These are phyloP conservation scores for Saccharomycodes ludwigii DNA, from an alignment of 805 yeast species.

Conservation along the genomic window DNA sequence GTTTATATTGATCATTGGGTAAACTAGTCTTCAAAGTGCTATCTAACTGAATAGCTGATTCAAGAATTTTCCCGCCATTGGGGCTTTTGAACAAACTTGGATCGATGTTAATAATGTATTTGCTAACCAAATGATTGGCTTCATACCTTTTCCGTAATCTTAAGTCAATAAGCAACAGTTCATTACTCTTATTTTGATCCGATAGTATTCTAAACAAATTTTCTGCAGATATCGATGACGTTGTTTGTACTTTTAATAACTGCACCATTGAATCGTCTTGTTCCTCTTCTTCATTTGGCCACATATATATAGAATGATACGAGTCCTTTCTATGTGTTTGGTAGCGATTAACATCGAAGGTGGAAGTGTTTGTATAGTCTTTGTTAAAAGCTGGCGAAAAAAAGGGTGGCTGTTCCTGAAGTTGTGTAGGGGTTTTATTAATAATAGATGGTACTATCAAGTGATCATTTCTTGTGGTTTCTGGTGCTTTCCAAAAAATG, in stretches of 20 bases:
- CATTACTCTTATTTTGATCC: conserved; percentile 32
- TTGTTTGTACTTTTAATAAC: conserved; percentile 25
- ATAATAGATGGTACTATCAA: not conserved
- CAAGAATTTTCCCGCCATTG: too few relatives aligned
- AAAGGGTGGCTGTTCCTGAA: not conserved
- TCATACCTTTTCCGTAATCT: conserved; percentile 24
- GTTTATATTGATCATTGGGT: conserved; percentile 5
- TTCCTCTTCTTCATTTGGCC: conserved; percentile 16
- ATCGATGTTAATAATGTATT: conserved; percentile 28
- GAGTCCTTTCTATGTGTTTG: conserved; percentile 26
- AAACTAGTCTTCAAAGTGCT: conserved; percentile 2
- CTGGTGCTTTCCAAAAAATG: not conserved
- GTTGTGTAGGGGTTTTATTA: conserved; percentile 3
- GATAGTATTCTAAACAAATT: conserved; percentile 32
- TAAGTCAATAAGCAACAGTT: conserved; percentile 28
- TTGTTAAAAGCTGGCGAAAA: too few relatives aligned
- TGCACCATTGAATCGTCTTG: conserved; percentile 12
- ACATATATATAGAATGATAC: conserved; percentile 28
- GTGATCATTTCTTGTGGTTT: conserved; percentile 8
- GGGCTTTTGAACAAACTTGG: conserved; percentile 22
- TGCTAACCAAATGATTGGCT: conserved; percentile 26
- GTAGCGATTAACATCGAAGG: conserved; percentile 8
- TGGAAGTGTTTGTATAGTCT: too few relatives aligned
- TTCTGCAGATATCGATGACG: conserved; percentile 38
- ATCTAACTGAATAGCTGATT: too few relatives aligned